Evolutionary conservation across 306 rosid genomes (phyloP).

Genomic region (Argentina anserina): DNA sequence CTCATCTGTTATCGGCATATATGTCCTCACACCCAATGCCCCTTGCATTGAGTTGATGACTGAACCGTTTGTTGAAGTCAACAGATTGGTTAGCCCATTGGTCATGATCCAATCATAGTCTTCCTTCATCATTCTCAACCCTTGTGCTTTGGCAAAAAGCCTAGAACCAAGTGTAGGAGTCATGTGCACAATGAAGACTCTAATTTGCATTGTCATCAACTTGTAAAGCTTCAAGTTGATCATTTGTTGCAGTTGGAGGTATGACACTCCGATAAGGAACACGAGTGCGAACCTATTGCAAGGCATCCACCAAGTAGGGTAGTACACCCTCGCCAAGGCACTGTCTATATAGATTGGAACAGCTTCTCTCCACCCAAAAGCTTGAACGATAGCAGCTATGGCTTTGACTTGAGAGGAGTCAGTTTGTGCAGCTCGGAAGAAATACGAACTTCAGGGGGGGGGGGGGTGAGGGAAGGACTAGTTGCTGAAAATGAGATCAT

Average conservation of each 20-base stretch:
- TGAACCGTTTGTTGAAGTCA: background rate
- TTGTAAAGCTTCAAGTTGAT: slow-evolving; percentile 23
- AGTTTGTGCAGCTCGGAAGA: slow-evolving; percentile 13
- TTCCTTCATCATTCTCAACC: slow-evolving; percentile 22
- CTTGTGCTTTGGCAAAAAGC: slow-evolving; percentile 13
- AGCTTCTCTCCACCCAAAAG: slow-evolving; percentile 28
- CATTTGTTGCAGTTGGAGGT: slow-evolving; percentile 14
- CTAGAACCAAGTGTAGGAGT: slow-evolving; percentile 1
- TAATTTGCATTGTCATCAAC: slow-evolving; percentile 23
- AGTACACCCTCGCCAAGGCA: slow-evolving; percentile 13
- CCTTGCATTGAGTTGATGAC: slow-evolving; percentile 15
- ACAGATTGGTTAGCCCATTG: background rate
- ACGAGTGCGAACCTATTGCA: slow-evolving; percentile 16
- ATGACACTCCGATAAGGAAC: slow-evolving; percentile 21
- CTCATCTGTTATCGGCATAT: slow-evolving; percentile 3
- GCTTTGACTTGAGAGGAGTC: slow-evolving; percentile 27
- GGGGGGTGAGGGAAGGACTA: slow-evolving; percentile 26
- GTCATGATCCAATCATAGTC: slow-evolving; percentile 33
- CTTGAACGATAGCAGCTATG: slow-evolving; percentile 17
- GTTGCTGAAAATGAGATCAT: slow-evolving; percentile 32
- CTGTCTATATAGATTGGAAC: slow-evolving; percentile 22
- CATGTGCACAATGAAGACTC: slow-evolving; percentile 31
- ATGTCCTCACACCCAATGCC: slow-evolving; percentile 14
- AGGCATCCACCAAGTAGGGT: slow-evolving; percentile 26
- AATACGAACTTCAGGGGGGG: slow-evolving; percentile 7